Evolutionary conservation across 371 early-diverging fungal species (phyloP).

Genomic region (Actinomucor elegans): DNA sequence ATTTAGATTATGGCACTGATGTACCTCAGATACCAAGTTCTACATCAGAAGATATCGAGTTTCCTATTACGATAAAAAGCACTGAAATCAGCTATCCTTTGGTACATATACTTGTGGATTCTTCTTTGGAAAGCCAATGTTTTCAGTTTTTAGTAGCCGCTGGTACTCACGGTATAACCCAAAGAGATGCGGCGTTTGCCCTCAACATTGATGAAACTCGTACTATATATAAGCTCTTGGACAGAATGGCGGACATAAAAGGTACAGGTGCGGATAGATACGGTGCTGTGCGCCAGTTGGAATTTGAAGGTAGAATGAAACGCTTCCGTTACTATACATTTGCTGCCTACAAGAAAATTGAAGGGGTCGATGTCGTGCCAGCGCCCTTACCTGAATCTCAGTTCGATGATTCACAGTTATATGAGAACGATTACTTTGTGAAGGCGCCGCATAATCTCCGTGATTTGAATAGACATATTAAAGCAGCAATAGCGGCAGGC

Average conservation of each 20-base stretch:
- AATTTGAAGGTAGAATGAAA: constrained; percentile 35
- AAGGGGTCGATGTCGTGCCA: constrained; percentile 10
- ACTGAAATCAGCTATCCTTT: background rate
- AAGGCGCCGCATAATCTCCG: background rate
- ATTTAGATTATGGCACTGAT: background rate
- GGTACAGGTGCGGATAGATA: background rate
- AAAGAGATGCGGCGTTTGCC: constrained; percentile 20
- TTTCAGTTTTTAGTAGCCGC: constrained; percentile 17
- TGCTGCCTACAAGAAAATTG: constrained; percentile 12
- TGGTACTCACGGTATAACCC: constrained; percentile 21
- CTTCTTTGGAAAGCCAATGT: constrained; percentile 16
- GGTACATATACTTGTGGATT: constrained; percentile 12
- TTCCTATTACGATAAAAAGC: constrained; percentile 8
- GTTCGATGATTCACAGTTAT: background rate
- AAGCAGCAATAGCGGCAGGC: background rate
- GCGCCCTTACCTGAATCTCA: constrained; percentile 3
- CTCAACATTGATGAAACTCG: constrained; percentile 19
- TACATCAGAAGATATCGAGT: background rate
- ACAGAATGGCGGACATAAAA: constrained; percentile 8
- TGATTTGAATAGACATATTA: background rate
- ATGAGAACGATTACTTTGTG: background rate
- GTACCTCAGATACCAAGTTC: too few species aligned
- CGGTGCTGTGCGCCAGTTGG: constrained; percentile 22
- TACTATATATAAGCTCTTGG: constrained; percentile 21
- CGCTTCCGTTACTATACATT: constrained; percentile 40